Conservation (phyloP, 129 eudicot genomes). For the Chrysanthemum makinoi region DNA sequence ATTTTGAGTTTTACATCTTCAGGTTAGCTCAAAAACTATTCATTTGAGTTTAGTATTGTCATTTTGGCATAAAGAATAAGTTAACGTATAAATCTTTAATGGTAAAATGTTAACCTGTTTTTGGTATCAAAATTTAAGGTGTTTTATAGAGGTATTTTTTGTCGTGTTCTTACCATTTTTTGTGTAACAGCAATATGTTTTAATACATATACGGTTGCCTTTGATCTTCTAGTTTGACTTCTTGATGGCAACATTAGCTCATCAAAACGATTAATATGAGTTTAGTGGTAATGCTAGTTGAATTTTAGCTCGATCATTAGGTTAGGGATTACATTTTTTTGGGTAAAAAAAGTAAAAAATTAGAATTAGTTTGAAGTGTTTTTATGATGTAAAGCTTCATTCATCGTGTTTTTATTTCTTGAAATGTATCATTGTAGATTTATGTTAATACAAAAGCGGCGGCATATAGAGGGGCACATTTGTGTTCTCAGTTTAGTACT, state of each 20-base stretch:
- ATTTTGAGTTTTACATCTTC: too few relatives aligned
- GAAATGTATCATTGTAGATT: not conserved
- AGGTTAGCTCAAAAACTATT: too few relatives aligned
- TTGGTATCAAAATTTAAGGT: too few relatives aligned
- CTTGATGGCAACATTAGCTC: not conserved
- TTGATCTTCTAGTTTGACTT: not conserved
- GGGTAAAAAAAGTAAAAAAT: not conserved
- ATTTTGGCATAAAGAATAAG: too few relatives aligned
- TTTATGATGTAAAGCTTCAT: not conserved
- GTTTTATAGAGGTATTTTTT: too few relatives aligned
- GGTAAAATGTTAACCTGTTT: too few relatives aligned
- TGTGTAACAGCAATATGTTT: not conserved
- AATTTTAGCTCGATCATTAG: not conserved
- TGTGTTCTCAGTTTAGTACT: not conserved
- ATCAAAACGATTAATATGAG: not conserved
- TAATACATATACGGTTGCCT: not conserved
- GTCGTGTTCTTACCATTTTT: too few relatives aligned
- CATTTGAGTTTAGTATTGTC: too few relatives aligned
- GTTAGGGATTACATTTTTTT: not conserved
- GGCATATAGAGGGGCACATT: not conserved
- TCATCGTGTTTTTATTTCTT: not conserved
- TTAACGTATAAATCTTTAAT: too few relatives aligned
- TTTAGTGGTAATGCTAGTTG: not conserved
- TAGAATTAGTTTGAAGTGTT: not conserved
- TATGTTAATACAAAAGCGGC: not conserved